Base-by-base conservation (phyloP, 345 rosid genomes). In the Streptanthus diversifolius region DNA sequence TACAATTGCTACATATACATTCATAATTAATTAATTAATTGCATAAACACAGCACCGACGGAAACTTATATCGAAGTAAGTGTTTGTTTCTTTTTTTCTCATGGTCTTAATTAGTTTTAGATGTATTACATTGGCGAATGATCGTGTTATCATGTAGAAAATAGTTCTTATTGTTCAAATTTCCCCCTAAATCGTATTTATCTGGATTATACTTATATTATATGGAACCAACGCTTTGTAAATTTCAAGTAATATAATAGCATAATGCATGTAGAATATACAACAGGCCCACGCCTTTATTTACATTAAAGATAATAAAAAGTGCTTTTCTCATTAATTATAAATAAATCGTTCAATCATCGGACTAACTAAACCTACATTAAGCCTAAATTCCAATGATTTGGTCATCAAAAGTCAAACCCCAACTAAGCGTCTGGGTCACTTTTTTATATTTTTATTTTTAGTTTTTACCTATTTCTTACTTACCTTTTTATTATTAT, bases 21-120 rank as follows among this genome's bases (percentile, higher is more conserved):
- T 48, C 29, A 47, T n/a, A 8, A 48, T 37, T 45, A 33, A 57
- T 25, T 24, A 45, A 32, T 25, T 25, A 37, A 11, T 15, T 10
- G 27, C 59, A 60, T 47, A 59, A 36, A n/a, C 39, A 48, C 5
- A 10, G 58, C 67, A 71, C 75, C 61, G 68, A 71, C 75, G 68
- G 14, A 71, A 14, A 60, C 55, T 24, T 37, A 39, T 7, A 12
- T 53, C 13, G 18, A 39, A 7, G 14, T 5, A 65, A 35, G 24
- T 15, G 14, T 22, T 11, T 8, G 11, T 9, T 3, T 35, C 0
- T 15, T 66, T 1, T 5, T 45, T 7, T 18, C 10, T 18, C 13
- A 4, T 21, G 18, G 19, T 11, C 43, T 12, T 37, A 11, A 37
- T 37, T 37, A 12, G 43, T 3, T 33, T 8, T 29, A 29, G 32